These are phyloP conservation scores for Knoxia roxburghii DNA, from an alignment of 257 asterid species.

Conservation along the genomic window DNA sequence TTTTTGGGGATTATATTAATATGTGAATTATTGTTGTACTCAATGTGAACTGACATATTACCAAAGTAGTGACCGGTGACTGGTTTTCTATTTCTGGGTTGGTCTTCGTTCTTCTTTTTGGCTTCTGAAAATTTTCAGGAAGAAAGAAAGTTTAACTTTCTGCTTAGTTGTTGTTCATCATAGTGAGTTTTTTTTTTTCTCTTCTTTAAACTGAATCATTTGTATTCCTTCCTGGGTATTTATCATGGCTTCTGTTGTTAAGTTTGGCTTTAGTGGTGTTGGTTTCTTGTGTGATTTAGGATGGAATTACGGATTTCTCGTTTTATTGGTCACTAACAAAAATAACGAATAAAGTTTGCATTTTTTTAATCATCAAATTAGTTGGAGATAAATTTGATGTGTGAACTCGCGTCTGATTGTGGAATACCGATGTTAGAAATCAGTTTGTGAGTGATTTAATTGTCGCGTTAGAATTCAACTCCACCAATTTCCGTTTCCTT, in stretches of 20 bases:
- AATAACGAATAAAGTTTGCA: too few species aligned
- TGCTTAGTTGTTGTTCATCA: neutral
- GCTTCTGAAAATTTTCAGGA: neutral
- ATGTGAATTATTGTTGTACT: neutral
- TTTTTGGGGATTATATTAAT: too few species aligned
- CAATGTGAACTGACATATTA: too few species aligned
- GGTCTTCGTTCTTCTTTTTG: neutral
- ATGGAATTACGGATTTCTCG: neutral
- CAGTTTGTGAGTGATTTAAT: neutral
- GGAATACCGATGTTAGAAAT: too few species aligned
- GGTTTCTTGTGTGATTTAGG: neutral
- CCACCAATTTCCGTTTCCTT: too few species aligned
- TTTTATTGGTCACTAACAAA: too few species aligned
- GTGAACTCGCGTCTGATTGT: too few species aligned
- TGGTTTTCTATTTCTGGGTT: neutral
- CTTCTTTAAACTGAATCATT: neutral
- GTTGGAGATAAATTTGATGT: too few species aligned
- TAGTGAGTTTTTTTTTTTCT: neutral
- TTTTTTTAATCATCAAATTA: too few species aligned
- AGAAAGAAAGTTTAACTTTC: neutral
- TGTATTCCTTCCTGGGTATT: too few species aligned
- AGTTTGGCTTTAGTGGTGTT: neutral
- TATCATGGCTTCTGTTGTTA: neutral
- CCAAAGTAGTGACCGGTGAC: neutral
- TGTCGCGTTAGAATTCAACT: neutral